Conservation (phyloP, 2,329 filamentous ascomycete genomes). For the Gliomastix tumulicola region DNA sequence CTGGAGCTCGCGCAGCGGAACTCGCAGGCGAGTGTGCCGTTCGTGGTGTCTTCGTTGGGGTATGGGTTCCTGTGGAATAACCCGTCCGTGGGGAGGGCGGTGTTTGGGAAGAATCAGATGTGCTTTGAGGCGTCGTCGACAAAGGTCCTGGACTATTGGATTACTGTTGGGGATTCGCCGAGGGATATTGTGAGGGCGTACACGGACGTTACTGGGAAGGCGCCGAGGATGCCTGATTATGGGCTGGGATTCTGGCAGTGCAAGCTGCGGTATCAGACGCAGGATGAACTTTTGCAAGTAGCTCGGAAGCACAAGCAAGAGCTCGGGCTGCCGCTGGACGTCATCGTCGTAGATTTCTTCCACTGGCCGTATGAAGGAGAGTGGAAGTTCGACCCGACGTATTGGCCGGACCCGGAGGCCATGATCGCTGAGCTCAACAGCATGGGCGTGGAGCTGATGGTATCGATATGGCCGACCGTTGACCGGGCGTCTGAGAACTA, state of each 20-base stretch:
- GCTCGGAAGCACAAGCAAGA: conserved; percentile 51
- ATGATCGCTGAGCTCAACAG: conserved; percentile 56
- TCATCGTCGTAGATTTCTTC: conserved; percentile 64
- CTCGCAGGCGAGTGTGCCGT: conserved; percentile 59
- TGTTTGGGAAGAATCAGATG: conserved; percentile 54
- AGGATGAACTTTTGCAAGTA: conserved; percentile 54
- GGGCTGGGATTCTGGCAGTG: conserved; percentile 64
- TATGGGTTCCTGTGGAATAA: conserved; percentile 65
- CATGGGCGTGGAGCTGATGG: conserved; percentile 58
- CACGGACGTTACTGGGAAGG: conserved; percentile 46
- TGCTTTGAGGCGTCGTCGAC: conserved; percentile 55
- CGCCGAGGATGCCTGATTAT: conserved; percentile 63
- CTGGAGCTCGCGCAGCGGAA: conserved; percentile 60
- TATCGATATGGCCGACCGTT: conserved; percentile 63
- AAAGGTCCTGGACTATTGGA: conserved; percentile 54
- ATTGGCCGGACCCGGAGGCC: conserved; percentile 59
- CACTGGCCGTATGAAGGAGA: conserved; percentile 62
- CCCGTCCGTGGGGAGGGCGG: conserved; percentile 51
- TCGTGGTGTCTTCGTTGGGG: conserved; percentile 50
- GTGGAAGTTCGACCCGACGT: conserved; percentile 58
- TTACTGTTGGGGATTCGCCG: conserved; percentile 50
- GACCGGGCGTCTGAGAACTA: conserved; percentile 53
- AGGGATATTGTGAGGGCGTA: conserved; percentile 50
- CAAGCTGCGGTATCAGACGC: conserved; percentile 58
- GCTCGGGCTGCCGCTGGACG: conserved; percentile 50